A percentile compares a stretch with the other conserved stretches of the same genome.
Conservation (phyloP, 306 rosid species). For the Glycine tomentella region DNA sequence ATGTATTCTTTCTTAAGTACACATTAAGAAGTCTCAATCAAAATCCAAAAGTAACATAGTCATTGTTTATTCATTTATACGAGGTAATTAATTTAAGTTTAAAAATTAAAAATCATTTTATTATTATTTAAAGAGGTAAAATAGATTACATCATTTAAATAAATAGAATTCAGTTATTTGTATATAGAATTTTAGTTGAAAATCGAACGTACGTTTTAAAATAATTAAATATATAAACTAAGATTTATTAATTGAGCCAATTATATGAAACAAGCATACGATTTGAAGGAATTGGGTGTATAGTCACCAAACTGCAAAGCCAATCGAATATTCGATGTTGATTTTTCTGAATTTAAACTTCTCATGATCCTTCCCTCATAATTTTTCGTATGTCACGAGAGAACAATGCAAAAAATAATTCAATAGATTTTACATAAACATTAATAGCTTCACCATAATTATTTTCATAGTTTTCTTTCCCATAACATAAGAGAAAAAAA, state of each 20-base stretch:
- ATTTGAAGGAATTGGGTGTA: constrained; percentile 27
- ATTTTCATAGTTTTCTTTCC: background rate
- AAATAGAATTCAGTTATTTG: background rate
- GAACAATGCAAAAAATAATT: background rate
- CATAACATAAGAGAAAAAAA: background rate
- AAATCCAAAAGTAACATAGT: no score
- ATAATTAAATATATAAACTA: background rate
- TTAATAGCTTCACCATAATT: background rate
- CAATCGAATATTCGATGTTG: background rate
- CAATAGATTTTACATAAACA: background rate
- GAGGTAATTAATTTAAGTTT: no score
- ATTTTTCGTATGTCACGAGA: background rate
- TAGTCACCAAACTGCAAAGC: constrained; percentile 39
- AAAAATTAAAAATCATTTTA: no score
- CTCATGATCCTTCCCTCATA: background rate
- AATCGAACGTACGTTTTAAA: background rate
- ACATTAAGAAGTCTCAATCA: no score
- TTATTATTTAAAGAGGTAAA: no score
- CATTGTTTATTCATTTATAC: no score
- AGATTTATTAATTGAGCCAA: no score
- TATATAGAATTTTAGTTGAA: background rate
- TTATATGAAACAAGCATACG: background rate
- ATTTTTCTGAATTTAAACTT: background rate
- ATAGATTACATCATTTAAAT: background rate
- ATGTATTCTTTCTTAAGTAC: no score